These are phyloP conservation scores for Biscutella laevigata DNA, from an alignment of 441 rosid genomes.

Conservation along the genomic window DNA sequence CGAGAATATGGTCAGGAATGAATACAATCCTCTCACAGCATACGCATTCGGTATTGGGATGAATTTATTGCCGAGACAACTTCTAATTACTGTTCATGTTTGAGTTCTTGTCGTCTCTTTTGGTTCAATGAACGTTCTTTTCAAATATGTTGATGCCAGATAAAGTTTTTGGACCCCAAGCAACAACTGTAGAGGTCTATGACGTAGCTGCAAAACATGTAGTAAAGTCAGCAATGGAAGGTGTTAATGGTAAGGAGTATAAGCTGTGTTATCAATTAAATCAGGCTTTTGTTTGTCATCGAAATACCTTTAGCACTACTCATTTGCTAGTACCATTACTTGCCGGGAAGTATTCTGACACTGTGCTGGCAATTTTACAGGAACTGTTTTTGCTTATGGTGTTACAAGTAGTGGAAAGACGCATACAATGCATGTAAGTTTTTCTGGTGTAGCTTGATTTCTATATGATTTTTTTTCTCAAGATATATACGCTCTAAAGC, in stretches of 20 bases:
- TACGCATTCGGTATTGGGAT: conserved; percentile 72
- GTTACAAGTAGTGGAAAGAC: conserved; percentile 73
- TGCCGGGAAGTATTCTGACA: not conserved
- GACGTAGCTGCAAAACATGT: conserved; percentile 94
- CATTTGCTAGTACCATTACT: not conserved
- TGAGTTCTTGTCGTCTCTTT: not conserved
- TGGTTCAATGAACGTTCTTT: not conserved
- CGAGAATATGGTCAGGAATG: conserved; percentile 81
- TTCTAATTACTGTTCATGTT: not conserved
- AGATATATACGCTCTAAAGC: not conserved
- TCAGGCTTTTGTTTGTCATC: not conserved
- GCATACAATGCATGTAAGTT: too few relatives aligned
- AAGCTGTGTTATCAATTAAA: not conserved
- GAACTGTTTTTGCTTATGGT: conserved; percentile 98
- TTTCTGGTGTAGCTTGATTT: not conserved
- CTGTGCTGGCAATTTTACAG: conserved; percentile 34
- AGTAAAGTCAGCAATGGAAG: conserved; percentile 97
- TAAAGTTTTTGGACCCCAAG: conserved; percentile 83
- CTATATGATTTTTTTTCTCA: not conserved
- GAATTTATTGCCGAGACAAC: not conserved
- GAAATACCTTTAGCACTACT: not conserved
- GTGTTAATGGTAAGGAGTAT: conserved; percentile 67
- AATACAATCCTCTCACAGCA: conserved; percentile 76
- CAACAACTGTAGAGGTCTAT: conserved; percentile 71
- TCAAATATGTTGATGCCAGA: conserved; percentile 39